These are phyloP conservation scores for Auxenochlorella pyrenoidosa DNA, from an alignment of 139 green algal species.

Conservation along the genomic window DNA sequence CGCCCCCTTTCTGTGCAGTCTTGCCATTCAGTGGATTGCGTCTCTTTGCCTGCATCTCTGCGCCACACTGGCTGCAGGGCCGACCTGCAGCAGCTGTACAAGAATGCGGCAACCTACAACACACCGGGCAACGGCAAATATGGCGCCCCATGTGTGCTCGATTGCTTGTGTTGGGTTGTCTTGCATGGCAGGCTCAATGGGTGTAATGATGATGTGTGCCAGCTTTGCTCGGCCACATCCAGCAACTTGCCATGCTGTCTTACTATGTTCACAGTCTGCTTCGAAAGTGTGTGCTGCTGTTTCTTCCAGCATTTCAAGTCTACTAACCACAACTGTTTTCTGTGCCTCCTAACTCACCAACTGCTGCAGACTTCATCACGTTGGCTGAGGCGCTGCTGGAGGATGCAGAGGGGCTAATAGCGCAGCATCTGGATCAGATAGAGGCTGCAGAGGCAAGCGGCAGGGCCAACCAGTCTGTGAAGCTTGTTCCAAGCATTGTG, in stretches of 20 bases:
- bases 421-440: not conserved
- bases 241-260: too few species aligned
- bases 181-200: too few species aligned
- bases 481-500: too few species aligned
- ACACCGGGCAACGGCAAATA: constrained; percentile 11
- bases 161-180: not conserved
- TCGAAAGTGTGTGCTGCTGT: not conserved
- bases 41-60: too few species aligned
- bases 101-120: constrained; percentile 63
- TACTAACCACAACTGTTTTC: not conserved
- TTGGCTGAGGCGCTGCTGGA: not conserved
- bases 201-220: too few species aligned
- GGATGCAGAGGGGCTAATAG: constrained; percentile 3
- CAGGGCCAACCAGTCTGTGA: not conserved
- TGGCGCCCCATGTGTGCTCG: not conserved
- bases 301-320: too few species aligned
- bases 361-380: constrained; percentile 12
- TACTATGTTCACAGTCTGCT: too few species aligned
- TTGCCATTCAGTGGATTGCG: too few species aligned
- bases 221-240: too few species aligned
- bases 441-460: not conserved
- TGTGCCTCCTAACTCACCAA: not conserved
- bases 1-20: too few species aligned
- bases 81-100: constrained; percentile 51
- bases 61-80: not conserved